Evolutionary conservation across 1,284 basidiomycete species (phyloP), one percentile per base, ranked within the genome.

Genomic region (Porodaedalea pini): DNA sequence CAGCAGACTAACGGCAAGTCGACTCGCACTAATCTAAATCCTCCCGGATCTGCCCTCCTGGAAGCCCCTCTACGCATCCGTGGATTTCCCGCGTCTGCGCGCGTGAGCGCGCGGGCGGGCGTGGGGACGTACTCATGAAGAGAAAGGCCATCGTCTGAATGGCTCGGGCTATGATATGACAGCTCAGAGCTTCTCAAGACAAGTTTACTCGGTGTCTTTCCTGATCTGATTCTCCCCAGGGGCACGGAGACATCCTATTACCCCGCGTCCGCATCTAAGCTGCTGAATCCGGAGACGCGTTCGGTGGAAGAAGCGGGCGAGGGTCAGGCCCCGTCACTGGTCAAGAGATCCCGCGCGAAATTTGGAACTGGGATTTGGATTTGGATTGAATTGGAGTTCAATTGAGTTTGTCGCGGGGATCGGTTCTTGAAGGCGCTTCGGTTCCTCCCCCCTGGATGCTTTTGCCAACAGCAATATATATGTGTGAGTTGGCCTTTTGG

Each of bases 11-110:
- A 23, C 3, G 15, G n/a, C n/a, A n/a, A n/a, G 15, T 39, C 37
- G 37, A 15, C 3, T 39, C 19, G 19, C 11, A 17, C 37, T 39
- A 39, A 17, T 13, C 37, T 15, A 17, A 39, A 17, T 39, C 19
- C n/a, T n/a, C n/a, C n/a, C n/a, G n/a, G n/a, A n/a, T 19, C 41
- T 21, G n/a, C 40, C 17, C 13, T 43, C 19, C 41, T 8, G 15
- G 41, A 21, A n/a, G 7, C 41, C 41, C 41, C 7, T 8, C 21
- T 11, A 44, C n/a, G 41, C 32, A 13, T 23, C 49, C 34, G 49
- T 5, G 21, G 34, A 36, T 51, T 51, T 23, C 49, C 49, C 49
- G 49, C 49, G 49, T 39, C 34, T 23, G 41, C 23, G 23, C 45
- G 45, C 49, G 49, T 51, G 49, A 51, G 49, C 49, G 19, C 10